Conservation (phyloP, 139 green algal species). For the Chlorella sp. region DNA sequence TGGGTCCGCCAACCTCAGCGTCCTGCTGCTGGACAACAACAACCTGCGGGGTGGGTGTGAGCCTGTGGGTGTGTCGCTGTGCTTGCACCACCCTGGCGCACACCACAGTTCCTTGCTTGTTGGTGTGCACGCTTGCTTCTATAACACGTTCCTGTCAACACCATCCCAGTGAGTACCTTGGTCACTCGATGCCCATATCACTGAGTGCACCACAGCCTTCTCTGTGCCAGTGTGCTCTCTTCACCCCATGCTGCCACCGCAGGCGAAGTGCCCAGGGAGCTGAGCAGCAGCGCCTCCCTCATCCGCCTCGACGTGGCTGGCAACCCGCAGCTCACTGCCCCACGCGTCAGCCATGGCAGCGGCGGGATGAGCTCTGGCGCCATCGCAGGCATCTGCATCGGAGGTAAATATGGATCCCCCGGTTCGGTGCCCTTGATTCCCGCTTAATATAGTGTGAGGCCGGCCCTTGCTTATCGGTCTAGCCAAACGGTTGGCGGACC, state of each 20-base stretch:
- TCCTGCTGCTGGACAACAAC: constrained; percentile 4
- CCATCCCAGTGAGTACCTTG: too few species aligned
- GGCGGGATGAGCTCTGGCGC: neutral
- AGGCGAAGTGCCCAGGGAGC: neutral
- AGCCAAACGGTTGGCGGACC: too few species aligned
- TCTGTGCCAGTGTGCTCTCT: too few species aligned
- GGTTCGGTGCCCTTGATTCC: too few species aligned
- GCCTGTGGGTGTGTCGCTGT: neutral
- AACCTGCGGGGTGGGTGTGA: neutral
- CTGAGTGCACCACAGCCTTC: too few species aligned
- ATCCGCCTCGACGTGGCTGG: neutral
- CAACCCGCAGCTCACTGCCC: neutral
- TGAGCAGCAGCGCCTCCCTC: neutral
- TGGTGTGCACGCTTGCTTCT: too few species aligned
- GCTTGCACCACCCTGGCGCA: too few species aligned
- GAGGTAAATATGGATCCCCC: neutral
- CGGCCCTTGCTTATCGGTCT: too few species aligned
- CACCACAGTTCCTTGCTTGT: too few species aligned
- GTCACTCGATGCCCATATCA: too few species aligned
- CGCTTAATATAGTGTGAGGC: too few species aligned
- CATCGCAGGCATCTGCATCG: neutral
- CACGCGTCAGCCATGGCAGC: neutral
- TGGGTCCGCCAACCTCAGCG: neutral
- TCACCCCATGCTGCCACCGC: neutral
- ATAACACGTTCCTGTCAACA: too few species aligned